Conservation (phyloP, 192 early-diverging fungal species). For the Coemansia sp. region DNA sequence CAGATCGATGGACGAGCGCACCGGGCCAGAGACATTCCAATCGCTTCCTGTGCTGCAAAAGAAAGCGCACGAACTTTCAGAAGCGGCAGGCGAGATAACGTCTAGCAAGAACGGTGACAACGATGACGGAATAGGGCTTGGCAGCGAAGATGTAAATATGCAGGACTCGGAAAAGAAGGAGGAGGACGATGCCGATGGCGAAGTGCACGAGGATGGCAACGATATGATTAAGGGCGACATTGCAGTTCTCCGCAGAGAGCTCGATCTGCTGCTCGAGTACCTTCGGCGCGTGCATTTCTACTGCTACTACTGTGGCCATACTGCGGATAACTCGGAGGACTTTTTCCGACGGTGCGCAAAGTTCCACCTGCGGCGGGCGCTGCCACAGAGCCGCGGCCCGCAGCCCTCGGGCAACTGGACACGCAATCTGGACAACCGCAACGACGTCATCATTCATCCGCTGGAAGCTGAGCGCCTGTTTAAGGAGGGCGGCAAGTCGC, state of each 20-base stretch:
- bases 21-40: slow-evolving; percentile 37
- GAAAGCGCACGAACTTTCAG: slow-evolving; percentile 36
- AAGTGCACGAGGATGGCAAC: slow-evolving; percentile 13
- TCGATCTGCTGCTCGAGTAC: slow-evolving; percentile 87
- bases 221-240: slow-evolving; percentile 17
- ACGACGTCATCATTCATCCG: slow-evolving; percentile 58
- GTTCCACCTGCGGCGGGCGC: slow-evolving; percentile 56
- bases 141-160: slow-evolving; percentile 17
- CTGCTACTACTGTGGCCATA: slow-evolving; percentile 93
- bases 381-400: slow-evolving; percentile 28
- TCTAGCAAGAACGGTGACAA: slow-evolving; percentile 4
- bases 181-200: slow-evolving; percentile 10
- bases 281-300: slow-evolving; percentile 88
- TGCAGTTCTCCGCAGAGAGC: slow-evolving; percentile 30
- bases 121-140: neutral
- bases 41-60: slow-evolving; percentile 32
- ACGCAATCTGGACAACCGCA: slow-evolving; percentile 51
- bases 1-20: slow-evolving; percentile 40
- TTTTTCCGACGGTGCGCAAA: slow-evolving; percentile 74
- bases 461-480: slow-evolving; percentile 50
- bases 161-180: slow-evolving; percentile 18
- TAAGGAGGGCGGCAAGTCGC: slow-evolving; percentile 53
- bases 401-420: slow-evolving; percentile 51
- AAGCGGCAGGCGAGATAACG: slow-evolving; percentile 26
- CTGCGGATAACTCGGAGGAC: slow-evolving; percentile 82